Evolutionary conservation across 345 rosid species (phyloP).

Genomic region (Lepidium africanum): DNA sequence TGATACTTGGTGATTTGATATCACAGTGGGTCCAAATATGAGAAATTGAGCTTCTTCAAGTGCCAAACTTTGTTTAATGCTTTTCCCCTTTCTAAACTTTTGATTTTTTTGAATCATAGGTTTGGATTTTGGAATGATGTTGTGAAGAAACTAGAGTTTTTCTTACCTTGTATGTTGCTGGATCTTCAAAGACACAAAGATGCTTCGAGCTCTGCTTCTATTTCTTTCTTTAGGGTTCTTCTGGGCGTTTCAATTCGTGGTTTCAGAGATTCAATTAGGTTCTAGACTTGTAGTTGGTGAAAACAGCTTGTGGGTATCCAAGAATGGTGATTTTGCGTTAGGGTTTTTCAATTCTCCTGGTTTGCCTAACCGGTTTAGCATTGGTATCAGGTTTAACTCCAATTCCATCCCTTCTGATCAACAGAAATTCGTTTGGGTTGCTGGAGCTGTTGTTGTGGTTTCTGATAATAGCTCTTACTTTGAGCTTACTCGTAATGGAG

Average conservation of each 20-base stretch:
- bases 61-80: constrained; percentile 29
- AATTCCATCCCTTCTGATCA: constrained; percentile 42
- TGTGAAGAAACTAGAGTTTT: constrained; percentile 21
- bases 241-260: constrained; percentile 27
- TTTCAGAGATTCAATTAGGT: constrained; percentile 54
- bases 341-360: constrained; percentile 51
- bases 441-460: constrained; percentile 53
- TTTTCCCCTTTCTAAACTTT: neutral
- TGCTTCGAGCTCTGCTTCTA: constrained; percentile 38
- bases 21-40: constrained; percentile 22
- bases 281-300: constrained; percentile 49
- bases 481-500: constrained; percentile 50
- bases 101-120: neutral
- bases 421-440: constrained; percentile 63
- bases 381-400: constrained; percentile 69
- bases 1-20: constrained; percentile 24
- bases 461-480: constrained; percentile 54
- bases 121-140: constrained; percentile 12
- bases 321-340: constrained; percentile 57
- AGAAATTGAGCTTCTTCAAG: constrained; percentile 28
- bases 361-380: constrained; percentile 51
- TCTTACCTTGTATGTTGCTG: constrained; percentile 1
- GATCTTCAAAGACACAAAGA: constrained; percentile 25
- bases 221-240: constrained; percentile 33
- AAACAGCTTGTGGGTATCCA: constrained; percentile 54